Conservation (phyloP, 2,329 filamentous ascomycete species). For the Pezizomycotina sp. region DNA sequence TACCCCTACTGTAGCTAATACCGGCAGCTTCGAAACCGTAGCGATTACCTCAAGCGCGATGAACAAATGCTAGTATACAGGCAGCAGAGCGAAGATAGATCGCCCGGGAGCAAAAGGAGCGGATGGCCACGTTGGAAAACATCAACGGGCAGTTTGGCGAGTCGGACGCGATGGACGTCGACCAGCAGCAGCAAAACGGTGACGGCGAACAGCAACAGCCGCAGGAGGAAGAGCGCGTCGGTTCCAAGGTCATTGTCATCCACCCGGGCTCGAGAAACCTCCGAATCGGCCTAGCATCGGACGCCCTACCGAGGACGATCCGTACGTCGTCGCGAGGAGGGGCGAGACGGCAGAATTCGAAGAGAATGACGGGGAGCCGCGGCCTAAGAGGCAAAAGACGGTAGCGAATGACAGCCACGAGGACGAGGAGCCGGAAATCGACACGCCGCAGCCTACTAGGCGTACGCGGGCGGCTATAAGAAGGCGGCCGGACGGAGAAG, state of each 20-base stretch:
- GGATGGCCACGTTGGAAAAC: constrained; percentile 35
- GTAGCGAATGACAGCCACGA: constrained; percentile 43
- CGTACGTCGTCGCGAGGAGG: constrained; percentile 76
- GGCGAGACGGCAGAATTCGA: constrained; percentile 68
- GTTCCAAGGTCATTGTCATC: constrained; percentile 79
- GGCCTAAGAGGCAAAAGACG: constrained; percentile 47
- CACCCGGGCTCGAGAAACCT: constrained; percentile 92
- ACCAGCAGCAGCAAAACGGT: constrained; percentile 41
- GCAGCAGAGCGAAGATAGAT: constrained; percentile 70
- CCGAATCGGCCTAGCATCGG: constrained; percentile 84
- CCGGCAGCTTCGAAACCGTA: constrained; percentile 29
- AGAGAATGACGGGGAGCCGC: constrained; percentile 61
- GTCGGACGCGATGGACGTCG: constrained; percentile 31
- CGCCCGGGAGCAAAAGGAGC: constrained; percentile 23
- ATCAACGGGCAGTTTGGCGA: constrained; percentile 45
- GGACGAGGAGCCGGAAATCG: constrained; percentile 22
- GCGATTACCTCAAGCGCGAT: constrained; percentile 95
- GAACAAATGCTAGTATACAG: constrained; percentile 84
- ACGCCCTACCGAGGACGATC: constrained; percentile 88
- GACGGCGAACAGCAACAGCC: constrained; percentile 38
- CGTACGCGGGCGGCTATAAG: constrained; percentile 19
- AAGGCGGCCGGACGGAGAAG: constrained; percentile 21
- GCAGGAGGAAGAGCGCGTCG: constrained; percentile 21
- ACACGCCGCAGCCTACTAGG: constrained; percentile 27
- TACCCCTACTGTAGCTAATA: constrained; percentile 1